phyloP scores from a whole-genome alignment of 2,329 filamentous ascomycete species.

The Plenodomus lindquistii region DNA sequence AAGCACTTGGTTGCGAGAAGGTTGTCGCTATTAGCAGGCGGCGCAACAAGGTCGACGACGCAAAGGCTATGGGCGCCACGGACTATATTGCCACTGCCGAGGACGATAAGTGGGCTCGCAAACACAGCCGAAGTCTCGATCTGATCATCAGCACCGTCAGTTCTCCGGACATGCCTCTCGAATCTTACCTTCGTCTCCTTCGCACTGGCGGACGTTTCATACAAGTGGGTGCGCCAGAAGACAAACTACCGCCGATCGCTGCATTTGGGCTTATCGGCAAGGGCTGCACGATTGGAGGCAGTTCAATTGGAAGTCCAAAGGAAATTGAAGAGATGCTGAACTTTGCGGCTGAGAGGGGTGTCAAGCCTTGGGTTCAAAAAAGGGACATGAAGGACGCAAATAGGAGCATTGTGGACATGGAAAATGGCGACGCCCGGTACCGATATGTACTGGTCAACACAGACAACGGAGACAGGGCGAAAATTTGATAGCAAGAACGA shows the following conservation, averaged over 20 bases:
- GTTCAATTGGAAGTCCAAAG: slow-evolving; percentile 56
- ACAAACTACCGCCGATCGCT: slow-evolving; percentile 56
- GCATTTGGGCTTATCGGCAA: slow-evolving; percentile 64
- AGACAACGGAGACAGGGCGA: slow-evolving; percentile 28
- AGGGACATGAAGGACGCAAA: slow-evolving; percentile 60
- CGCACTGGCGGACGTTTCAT: slow-evolving; percentile 65
- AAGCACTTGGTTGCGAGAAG: slow-evolving; percentile 69
- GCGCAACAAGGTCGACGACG: slow-evolving; percentile 62
- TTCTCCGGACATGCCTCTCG: slow-evolving; percentile 64
- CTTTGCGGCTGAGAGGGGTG: slow-evolving; percentile 61
- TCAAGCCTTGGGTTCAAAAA: slow-evolving; percentile 66
- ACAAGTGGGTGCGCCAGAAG: slow-evolving; percentile 70
- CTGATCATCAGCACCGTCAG: slow-evolving; percentile 64
- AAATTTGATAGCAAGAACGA: slow-evolving; percentile 19
- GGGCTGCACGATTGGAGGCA: slow-evolving; percentile 52
- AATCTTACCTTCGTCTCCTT: slow-evolving; percentile 64
- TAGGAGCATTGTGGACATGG: slow-evolving; percentile 60
- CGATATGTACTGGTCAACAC: slow-evolving; percentile 42
- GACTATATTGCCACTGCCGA: slow-evolving; percentile 60
- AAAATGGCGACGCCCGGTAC: slow-evolving; percentile 57
- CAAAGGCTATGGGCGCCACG: slow-evolving; percentile 64
- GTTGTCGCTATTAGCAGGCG: slow-evolving; percentile 68
- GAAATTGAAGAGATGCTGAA: slow-evolving; percentile 66
- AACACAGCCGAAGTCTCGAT: slow-evolving; percentile 60
- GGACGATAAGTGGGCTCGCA: slow-evolving; percentile 61